phyloP scores from a whole-genome alignment of 1,139 yeast species.

The Protomyces macrosporus region DNA sequence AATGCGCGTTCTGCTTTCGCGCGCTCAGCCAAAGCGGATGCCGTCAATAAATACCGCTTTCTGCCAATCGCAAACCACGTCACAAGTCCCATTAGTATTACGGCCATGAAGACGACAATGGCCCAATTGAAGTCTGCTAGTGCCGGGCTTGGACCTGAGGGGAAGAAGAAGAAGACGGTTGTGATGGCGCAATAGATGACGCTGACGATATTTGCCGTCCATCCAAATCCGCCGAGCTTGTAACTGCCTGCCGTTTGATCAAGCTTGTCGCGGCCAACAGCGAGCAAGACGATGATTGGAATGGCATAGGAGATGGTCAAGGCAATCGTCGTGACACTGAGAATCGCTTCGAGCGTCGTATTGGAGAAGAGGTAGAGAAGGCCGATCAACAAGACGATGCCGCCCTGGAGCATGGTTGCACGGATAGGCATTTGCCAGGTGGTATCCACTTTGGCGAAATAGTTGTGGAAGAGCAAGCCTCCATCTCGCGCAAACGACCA shows the following conservation, averaged over 20 bases:
- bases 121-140: constrained; percentile 53
- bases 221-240: constrained; percentile 53
- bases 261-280: constrained; percentile 58
- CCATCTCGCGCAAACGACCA: constrained; percentile 82
- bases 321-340: constrained; percentile 77
- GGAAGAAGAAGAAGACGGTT: constrained; percentile 40
- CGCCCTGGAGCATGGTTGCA: constrained; percentile 65
- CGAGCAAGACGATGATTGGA: constrained; percentile 60
- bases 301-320: constrained; percentile 71
- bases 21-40: constrained; percentile 9
- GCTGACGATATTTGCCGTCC: constrained; percentile 34
- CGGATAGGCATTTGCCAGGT: constrained; percentile 62
- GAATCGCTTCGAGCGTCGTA: constrained; percentile 76
- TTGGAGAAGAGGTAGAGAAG: constrained; percentile 45
- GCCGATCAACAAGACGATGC: neutral
- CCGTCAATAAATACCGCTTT: constrained; percentile 10
- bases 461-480: constrained; percentile 61
- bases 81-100: neutral
- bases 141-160: constrained; percentile 29
- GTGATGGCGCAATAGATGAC: constrained; percentile 40
- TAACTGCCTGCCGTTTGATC: constrained; percentile 64
- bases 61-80: constrained; percentile 15
- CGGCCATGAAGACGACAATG: constrained; percentile 43
- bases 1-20: constrained; percentile 8
- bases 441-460: constrained; percentile 63